phyloP scores from a whole-genome alignment of 202 grass and related monocot species.

The Hordeum pubiflorum region DNA sequence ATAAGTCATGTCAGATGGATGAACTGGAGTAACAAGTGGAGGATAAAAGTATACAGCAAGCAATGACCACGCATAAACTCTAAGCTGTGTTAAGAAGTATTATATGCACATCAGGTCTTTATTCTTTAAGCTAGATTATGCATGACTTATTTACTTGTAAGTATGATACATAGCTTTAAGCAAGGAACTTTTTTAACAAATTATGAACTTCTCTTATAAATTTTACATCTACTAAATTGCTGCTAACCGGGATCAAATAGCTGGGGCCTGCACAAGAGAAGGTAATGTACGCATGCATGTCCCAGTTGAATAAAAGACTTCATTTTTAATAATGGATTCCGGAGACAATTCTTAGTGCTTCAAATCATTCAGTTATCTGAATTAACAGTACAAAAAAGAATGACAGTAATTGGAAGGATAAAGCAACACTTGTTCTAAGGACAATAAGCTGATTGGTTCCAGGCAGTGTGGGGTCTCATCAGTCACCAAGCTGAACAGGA shows the following conservation, averaged over 20 bases:
- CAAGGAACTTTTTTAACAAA: not conserved
- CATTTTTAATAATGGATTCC: not conserved
- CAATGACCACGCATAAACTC: not conserved
- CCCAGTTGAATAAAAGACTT: not conserved
- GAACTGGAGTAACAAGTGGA: not conserved
- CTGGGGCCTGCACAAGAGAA: not conserved
- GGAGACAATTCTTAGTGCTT: not conserved
- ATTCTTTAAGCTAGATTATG: not conserved
- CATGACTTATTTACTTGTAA: not conserved
- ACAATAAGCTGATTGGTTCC: not conserved
- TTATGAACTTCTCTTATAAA: not conserved
- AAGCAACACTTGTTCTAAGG: not conserved
- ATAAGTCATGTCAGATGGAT: constrained; percentile 13
- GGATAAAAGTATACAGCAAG: not conserved
- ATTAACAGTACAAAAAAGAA: not conserved
- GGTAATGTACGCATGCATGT: not conserved
- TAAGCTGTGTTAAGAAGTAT: not conserved
- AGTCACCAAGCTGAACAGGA: not conserved
- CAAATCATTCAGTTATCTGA: not conserved
- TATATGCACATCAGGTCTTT: not conserved
- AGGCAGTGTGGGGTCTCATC: not conserved
- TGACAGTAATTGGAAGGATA: not conserved
- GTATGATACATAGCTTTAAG: not conserved
- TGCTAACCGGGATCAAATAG: not conserved
- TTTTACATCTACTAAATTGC: not conserved